A percentile compares a stretch with the other conserved stretches of the same genome.
Conservation (phyloP, 768 basidiomycete species). For the Sistotremastrum suecicum region DNA sequence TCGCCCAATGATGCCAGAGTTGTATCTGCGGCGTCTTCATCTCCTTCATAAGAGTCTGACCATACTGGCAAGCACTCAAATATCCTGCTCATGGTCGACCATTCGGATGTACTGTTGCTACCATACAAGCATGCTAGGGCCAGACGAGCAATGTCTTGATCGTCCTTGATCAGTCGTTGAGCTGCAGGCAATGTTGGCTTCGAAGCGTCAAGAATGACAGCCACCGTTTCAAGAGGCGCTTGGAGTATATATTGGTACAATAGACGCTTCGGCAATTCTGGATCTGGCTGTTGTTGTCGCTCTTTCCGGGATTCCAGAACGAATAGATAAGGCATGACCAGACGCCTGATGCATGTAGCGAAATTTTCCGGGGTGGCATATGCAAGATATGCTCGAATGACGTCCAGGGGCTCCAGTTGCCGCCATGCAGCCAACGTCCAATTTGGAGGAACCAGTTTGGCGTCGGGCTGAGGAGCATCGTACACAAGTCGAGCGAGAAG, state of each 20-base stretch:
- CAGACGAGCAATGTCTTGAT: conserved; percentile 73
- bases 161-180: conserved; percentile 64
- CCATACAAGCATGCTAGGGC: conserved; percentile 88
- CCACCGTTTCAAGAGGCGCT: conserved; percentile 51
- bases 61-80: conserved; percentile 96
- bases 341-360: conserved; percentile 49
- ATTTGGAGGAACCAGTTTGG: conserved; percentile 16
- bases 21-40: conserved; percentile 67
- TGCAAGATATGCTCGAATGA: conserved; percentile 64
- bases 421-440: conserved; percentile 73
- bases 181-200: conserved; percentile 69
- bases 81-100: conserved; percentile 77
- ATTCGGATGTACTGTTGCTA: conserved; percentile 51
- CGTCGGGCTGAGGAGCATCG: conserved; percentile 45
- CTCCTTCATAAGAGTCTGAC: conserved; percentile 46
- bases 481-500: conserved; percentile 81
- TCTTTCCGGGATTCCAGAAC: conserved; percentile 84
- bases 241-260: conserved; percentile 61
- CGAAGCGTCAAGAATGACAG: conserved; percentile 76
- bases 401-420: conserved; percentile 43
- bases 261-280: conserved; percentile 44
- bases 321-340: conserved; percentile 87
- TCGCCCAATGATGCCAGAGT: conserved; percentile 69
- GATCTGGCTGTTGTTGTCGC: conserved; percentile 59
- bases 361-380: conserved; percentile 55